phyloP scores from a whole-genome alignment of 129 eudicot species.

The Flaveria sonorensis region DNA sequence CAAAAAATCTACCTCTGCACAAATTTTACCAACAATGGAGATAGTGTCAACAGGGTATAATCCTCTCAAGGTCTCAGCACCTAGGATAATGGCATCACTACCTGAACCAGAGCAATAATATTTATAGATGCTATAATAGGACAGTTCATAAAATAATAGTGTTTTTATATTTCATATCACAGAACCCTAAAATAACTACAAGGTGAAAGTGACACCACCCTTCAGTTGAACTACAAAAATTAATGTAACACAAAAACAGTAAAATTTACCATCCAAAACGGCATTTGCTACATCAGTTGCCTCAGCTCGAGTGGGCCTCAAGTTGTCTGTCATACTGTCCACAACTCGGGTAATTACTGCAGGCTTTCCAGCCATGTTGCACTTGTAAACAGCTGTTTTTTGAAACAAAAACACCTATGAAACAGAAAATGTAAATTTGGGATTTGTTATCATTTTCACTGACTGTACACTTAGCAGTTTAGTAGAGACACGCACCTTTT shows the following conservation, averaged over 20 bases:
- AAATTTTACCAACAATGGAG: conserved; percentile 72
- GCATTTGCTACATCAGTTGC: conserved; percentile 92
- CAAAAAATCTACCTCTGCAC: conserved; percentile 61
- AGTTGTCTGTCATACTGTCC: conserved; percentile 90
- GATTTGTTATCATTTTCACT: conserved; percentile 18
- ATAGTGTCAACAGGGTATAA: conserved; percentile 75
- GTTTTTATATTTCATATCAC: background rate
- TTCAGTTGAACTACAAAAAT: background rate
- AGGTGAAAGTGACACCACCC: background rate
- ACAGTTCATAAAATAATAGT: background rate
- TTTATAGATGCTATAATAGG: background rate
- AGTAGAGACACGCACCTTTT: conserved; percentile 47
- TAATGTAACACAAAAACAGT: background rate
- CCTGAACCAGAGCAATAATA: conserved; percentile 47
- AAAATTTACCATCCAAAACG: conserved; percentile 61
- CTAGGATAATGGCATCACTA: conserved; percentile 73
- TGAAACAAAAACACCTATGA: conserved; percentile 66
- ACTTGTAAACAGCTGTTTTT: conserved; percentile 74
- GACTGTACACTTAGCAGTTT: background rate
- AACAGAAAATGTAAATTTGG: background rate
- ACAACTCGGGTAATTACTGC: conserved; percentile 82
- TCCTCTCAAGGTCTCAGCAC: conserved; percentile 79
- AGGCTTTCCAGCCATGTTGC: conserved; percentile 88
- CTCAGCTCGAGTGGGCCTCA: conserved; percentile 86
- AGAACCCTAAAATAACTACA: background rate